Evolutionary conservation across 2,329 filamentous ascomycete species (phyloP), one percentile per base, ranked within the genome.

Genomic region (Beauveria pseudobassiana): DNA sequence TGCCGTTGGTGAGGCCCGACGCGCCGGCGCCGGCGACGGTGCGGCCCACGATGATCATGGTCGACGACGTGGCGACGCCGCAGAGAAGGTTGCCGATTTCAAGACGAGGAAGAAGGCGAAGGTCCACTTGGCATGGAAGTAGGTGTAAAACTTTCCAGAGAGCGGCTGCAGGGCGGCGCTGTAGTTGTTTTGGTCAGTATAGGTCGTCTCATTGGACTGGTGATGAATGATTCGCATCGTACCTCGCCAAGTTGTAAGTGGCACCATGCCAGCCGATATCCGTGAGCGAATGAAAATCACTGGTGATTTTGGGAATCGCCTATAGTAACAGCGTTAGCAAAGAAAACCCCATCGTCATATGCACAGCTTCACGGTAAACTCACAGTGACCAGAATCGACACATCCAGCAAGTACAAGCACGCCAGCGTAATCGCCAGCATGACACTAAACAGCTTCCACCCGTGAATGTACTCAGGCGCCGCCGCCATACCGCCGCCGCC

Each of bases 251-350:
- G 40, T 77, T 76, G 65, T 81, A 82, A 22, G 78, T 76, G 54
- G 76, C 78, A 3, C 77, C 78, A 66, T 84, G 84, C 82, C 82
- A 85, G 43, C 81, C 82, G 16, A 84, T 77, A 65, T 85, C 81
- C 2, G 71, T 67, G 0, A 83, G 70, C 14, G 78, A 77, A 61
- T 82, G 76, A 68, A 82, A 80, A 22, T 79, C 73, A 51, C 74
- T 77, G 0, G 80, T 82, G 61, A 83, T 83, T 54, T 72, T 70
- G 1, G 80, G 80, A 58, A 80, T 75, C 3, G 80, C 75, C 75
- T 77, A n/a, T 48, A 1, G 5, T 16, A 22, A 7, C 4, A 20
- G 10, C 16, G 30, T 63, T 28, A 63, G 60, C 30, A 18, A 22
- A 5, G 18, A 3, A n/a, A 30, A 14, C 30, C 42, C 63, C 48